Evolutionary conservation across 352 stramenopile species (phyloP).

Genomic region (Phytophthora kernoviae): DNA sequence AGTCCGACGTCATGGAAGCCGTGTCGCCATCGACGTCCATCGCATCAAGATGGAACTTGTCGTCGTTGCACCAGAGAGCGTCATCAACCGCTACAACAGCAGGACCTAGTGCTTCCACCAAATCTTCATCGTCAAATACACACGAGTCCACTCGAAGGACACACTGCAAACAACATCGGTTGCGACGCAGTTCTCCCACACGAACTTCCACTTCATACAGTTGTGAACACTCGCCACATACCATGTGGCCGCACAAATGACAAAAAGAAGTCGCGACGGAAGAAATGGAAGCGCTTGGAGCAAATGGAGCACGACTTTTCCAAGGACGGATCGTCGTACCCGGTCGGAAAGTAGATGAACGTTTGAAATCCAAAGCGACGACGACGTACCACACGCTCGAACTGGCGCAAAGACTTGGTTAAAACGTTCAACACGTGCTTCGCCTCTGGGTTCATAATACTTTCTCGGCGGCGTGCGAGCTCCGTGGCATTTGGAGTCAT

Average conservation of each 20-base stretch:
- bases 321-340: constrained; percentile 28
- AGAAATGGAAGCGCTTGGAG: constrained; percentile 43
- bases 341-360: constrained; percentile 55
- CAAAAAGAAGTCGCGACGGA: constrained; percentile 49
- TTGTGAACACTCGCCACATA: constrained; percentile 45
- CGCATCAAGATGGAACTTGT: constrained; percentile 32
- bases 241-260: constrained; percentile 50
- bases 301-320: constrained; percentile 46
- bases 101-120: constrained; percentile 47
- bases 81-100: constrained; percentile 53
- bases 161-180: constrained; percentile 48
- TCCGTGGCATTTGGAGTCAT: constrained; percentile 27
- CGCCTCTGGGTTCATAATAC: constrained; percentile 58
- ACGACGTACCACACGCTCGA: constrained; percentile 54
- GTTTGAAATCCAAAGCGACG: constrained; percentile 64
- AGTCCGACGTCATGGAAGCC: constrained; percentile 38
- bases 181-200: constrained; percentile 43
- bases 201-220: constrained; percentile 47
- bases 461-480: constrained; percentile 32
- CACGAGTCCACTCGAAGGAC: constrained; percentile 52
- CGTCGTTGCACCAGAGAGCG: constrained; percentile 47
- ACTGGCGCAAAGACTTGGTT: constrained; percentile 48
- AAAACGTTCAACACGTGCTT: constrained; percentile 51
- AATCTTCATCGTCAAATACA: constrained; percentile 52
- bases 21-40: constrained; percentile 37